Percentiles rank a stretch among this genome's conserved stretches.
These are phyloP conservation scores for Cytospora leucostoma DNA, from an alignment of 2,329 filamentous ascomycete genomes.

Conservation along the genomic window DNA sequence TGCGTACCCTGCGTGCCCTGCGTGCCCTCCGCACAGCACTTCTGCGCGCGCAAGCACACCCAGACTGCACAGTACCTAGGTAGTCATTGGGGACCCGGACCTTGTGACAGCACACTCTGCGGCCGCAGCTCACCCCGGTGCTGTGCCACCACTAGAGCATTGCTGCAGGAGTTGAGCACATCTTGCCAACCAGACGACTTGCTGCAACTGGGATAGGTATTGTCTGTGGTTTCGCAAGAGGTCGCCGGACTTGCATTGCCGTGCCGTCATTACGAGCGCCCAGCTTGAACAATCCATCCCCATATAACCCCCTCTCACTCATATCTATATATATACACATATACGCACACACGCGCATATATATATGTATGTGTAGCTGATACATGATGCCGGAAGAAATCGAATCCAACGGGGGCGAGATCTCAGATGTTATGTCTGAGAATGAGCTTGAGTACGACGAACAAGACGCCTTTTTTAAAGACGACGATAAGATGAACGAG, in stretches of 20 bases:
- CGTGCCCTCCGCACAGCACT: slow-evolving; percentile 7
- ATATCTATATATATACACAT: too few relatives aligned
- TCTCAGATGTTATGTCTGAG: slow-evolving; percentile 61
- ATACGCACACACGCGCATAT: slow-evolving; percentile 1
- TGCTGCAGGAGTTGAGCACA: slow-evolving; percentile 33
- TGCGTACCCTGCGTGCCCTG: slow-evolving; percentile 6
- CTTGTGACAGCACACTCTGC: slow-evolving; percentile 32
- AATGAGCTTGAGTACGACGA: slow-evolving; percentile 59
- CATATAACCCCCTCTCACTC: not conserved
- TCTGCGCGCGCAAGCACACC: slow-evolving; percentile 22
- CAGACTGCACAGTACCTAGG: slow-evolving; percentile 20
- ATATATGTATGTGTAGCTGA: slow-evolving; percentile 51
- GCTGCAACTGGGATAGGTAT: slow-evolving; percentile 24
- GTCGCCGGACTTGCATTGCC: slow-evolving; percentile 36
- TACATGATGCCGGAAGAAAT: slow-evolving; percentile 58
- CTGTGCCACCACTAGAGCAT: slow-evolving; percentile 35
- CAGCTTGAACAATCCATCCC: slow-evolving; percentile 22
- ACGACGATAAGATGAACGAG: slow-evolving; percentile 57
- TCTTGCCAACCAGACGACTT: slow-evolving; percentile 23
- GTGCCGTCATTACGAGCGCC: slow-evolving; percentile 35
- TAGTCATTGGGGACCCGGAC: slow-evolving; percentile 22
- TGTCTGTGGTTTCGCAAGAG: slow-evolving; percentile 29
- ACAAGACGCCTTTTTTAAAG: slow-evolving; percentile 45
- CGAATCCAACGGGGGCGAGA: slow-evolving; percentile 54
- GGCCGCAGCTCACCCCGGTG: slow-evolving; percentile 33